A percentile compares a stretch with the other conserved stretches of the same genome.
Conservation (phyloP, 192 early-diverging fungal genomes). For the Mycoemilia scoparia region DNA sequence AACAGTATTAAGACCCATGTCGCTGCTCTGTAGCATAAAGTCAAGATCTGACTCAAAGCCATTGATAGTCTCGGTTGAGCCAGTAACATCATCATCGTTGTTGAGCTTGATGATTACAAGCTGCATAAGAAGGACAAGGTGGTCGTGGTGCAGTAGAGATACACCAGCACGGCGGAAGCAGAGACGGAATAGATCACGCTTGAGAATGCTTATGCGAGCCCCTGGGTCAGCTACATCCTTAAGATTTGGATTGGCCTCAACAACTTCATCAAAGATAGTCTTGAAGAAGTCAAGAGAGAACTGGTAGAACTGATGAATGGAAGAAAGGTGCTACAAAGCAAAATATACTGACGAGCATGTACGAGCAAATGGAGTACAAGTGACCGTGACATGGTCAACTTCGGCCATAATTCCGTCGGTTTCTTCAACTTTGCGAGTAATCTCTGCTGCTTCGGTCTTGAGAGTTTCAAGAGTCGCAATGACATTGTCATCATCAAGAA, state of each 20-base stretch:
- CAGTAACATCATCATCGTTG: slow-evolving; percentile 24
- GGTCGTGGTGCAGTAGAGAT: slow-evolving; percentile 81
- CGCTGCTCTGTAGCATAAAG: too few relatives aligned
- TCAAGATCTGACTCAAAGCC: too few relatives aligned
- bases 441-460: slow-evolving; percentile 90
- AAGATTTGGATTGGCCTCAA: slow-evolving; percentile 58
- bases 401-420: slow-evolving; percentile 90
- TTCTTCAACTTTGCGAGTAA: slow-evolving; percentile 79
- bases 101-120: slow-evolving; percentile 74
- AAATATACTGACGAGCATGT: slow-evolving; percentile 90
- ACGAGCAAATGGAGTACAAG: slow-evolving; percentile 82
- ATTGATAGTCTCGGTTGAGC: too few relatives aligned
- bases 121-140: slow-evolving; percentile 72
- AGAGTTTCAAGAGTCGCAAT: slow-evolving; percentile 86
- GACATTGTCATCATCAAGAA: slow-evolving; percentile 92
- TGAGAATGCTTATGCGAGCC: slow-evolving; percentile 54
- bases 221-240: slow-evolving; percentile 41
- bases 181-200: slow-evolving; percentile 65
- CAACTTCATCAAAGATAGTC: slow-evolving; percentile 70
- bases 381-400: slow-evolving; percentile 75
- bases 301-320: slow-evolving; percentile 89
- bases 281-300: slow-evolving; percentile 96
- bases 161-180: slow-evolving; percentile 61
- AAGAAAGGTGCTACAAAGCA: slow-evolving; percentile 82
- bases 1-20: too few relatives aligned